Evolutionary conservation across 805 yeast species (phyloP).

Genomic region (Limtongia smithiae): DNA sequence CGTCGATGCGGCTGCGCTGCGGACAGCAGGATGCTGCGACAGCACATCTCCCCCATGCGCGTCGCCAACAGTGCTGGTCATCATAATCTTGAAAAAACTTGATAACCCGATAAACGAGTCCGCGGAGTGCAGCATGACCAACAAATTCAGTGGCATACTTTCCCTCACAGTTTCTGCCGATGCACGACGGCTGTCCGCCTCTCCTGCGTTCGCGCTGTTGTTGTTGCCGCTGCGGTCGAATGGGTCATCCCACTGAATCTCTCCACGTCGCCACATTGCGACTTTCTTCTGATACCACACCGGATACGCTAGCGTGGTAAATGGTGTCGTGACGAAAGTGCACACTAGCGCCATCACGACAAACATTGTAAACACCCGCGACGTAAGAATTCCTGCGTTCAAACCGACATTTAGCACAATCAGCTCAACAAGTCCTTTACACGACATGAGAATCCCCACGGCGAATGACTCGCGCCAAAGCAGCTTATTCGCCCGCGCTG

Average conservation of each 20-base stretch:
- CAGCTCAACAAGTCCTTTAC: conserved; percentile 55
- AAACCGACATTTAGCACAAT: conserved; percentile 46
- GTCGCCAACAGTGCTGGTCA: neutral
- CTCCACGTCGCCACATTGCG: neutral
- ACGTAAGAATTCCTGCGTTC: conserved; percentile 62
- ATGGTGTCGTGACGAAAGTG: conserved; percentile 76
- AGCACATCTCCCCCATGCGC: too few relatives aligned
- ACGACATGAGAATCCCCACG: conserved; percentile 79
- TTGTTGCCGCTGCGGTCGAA: neutral
- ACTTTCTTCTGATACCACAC: conserved; percentile 10
- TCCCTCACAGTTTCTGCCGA: neutral
- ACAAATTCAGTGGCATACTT: neutral
- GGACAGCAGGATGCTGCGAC: neutral
- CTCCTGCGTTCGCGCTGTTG: neutral
- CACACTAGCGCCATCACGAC: conserved; percentile 77
- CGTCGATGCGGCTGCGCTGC: too few relatives aligned
- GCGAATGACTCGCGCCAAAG: conserved; percentile 70
- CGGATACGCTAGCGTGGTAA: conserved; percentile 62
- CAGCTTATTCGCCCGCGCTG: conserved; percentile 59
- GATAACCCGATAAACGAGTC: neutral
- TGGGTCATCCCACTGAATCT: neutral
- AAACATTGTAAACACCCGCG: conserved; percentile 71
- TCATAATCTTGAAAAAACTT: neutral
- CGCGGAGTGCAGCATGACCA: neutral
- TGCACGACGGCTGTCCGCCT: neutral